Evolutionary conservation across 2,329 filamentous ascomycete species (phyloP).

Genomic region (Ramichloridium luteum): DNA sequence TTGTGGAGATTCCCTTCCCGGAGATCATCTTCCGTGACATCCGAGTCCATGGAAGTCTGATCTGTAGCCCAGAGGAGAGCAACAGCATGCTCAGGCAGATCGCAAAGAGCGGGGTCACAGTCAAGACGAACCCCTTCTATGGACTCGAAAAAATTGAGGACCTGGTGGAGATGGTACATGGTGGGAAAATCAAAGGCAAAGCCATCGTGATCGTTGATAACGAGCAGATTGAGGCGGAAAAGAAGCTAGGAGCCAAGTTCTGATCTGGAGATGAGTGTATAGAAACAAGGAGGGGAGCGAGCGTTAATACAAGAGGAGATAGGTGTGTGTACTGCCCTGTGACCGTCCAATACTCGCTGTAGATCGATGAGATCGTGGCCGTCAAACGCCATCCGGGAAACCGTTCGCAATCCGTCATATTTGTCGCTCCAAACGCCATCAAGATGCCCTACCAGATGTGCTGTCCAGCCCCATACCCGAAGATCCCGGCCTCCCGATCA

Average conservation of each 20-base stretch:
- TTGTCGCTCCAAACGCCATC: too few species aligned
- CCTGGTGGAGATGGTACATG: constrained; percentile 36
- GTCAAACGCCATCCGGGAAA: too few species aligned
- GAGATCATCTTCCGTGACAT: constrained; percentile 46
- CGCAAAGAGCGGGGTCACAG: constrained; percentile 32
- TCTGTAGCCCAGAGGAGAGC: constrained; percentile 24
- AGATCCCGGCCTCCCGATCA: too few species aligned
- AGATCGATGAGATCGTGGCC: too few species aligned
- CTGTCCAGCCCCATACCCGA: too few species aligned
- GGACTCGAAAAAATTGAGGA: constrained; percentile 42
- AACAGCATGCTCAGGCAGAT: constrained; percentile 24
- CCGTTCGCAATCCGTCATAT: too few species aligned
- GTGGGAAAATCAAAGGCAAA: constrained; percentile 44
- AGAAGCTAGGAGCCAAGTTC: constrained; percentile 26
- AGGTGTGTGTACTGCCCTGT: too few species aligned
- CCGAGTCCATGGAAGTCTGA: constrained; percentile 32
- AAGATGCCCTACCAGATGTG: too few species aligned
- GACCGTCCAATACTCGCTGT: too few species aligned
- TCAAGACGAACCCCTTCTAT: constrained; percentile 40
- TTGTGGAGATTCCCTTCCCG: constrained; percentile 29
- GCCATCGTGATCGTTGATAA: constrained; percentile 41
- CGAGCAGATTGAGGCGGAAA: constrained; percentile 35
- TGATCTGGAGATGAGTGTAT: constrained; percentile 7
- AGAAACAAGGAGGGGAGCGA: background rate
- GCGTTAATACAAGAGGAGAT: constrained; percentile 1